Percentiles rank a stretch among this genome's conserved stretches.
Conservation (phyloP, 192 early-diverging fungal species). For the Obelidium mucronatum region DNA sequence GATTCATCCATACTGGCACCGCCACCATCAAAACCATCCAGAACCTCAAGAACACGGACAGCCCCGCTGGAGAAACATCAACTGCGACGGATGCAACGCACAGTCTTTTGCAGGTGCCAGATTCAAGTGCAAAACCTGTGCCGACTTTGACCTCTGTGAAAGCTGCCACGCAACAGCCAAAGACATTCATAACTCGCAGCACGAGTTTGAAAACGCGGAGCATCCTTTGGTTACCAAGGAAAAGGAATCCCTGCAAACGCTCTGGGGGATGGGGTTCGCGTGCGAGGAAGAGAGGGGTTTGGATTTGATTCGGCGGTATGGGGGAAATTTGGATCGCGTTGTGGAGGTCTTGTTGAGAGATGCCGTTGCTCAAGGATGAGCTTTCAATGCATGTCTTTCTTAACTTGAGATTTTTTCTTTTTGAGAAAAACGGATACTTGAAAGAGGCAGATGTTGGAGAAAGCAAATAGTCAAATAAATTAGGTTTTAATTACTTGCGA, state of each 20-base stretch:
- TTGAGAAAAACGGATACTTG: too few species aligned
- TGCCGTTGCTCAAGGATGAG: background rate
- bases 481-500: too few species aligned
- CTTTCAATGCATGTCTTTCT: too few species aligned
- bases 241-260: constrained; percentile 3
- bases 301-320: constrained; percentile 36
- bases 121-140: constrained; percentile 36
- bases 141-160: constrained; percentile 40
- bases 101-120: constrained; percentile 21
- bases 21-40: background rate
- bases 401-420: too few species aligned
- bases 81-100: constrained; percentile 40
- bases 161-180: constrained; percentile 10
- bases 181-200: constrained; percentile 27
- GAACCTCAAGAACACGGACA: background rate
- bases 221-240: constrained; percentile 20
- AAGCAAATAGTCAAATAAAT: too few species aligned
- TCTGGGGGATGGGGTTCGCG: constrained; percentile 33
- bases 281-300: constrained; percentile 14
- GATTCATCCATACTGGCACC: background rate
- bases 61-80: constrained; percentile 31
- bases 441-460: too few species aligned
- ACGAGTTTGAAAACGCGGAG: constrained; percentile 26
- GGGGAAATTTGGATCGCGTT: constrained; percentile 42
- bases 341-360: constrained; percentile 41